Evolutionary conservation across 1,139 yeast species (phyloP), one percentile per base, ranked within the genome.

Genomic region (Arxiozyma telluris): DNA sequence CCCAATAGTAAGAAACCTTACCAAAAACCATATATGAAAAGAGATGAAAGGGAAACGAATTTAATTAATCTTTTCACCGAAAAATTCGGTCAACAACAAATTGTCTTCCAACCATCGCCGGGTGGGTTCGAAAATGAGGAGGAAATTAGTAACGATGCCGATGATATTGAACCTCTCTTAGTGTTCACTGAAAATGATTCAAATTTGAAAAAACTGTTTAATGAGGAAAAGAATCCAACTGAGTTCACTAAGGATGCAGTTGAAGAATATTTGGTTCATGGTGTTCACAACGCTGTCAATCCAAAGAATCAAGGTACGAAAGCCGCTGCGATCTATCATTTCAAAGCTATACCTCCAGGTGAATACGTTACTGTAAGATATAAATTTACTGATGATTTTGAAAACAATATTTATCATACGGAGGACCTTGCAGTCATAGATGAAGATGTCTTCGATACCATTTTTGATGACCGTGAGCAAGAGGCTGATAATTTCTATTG

Each of bases 401-500:
- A 68, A 64, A 52, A 66, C 55, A 54, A 54, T 20, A 58, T 65
- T 42, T 64, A 60, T 50, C 57, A 56, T 44, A 58, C 62, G 18
- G 62, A 61, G 21, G 70, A 69, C 21, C 64, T 70, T 49, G 73
- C 77, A 44, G 82, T 80, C n/a, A 74, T 87, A 55, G 91, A 88
- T 68, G 96, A 88, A 69, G 85, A 82, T 59, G 82, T 77, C 51
- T 84, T 89, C 64, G 97, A 91, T 70, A 72, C 77, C 44, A 71
- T 82, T n/a, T 82, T 91, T 62, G 83, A 82, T 47, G 76, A 81
- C 56, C 83, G 97, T 66, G 87, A 84, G 64, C 86, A 82, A 58
- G 98, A 91, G 65, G 97, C 98, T 11, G 96, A 91, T 65, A 93
- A 90, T 50, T 91, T 91, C 70, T 91, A 90, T 73, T 89, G 94